A percentile compares a stretch with the other conserved stretches of the same genome.
Evolutionary conservation across 139 green algal genomes (phyloP).

Genomic region (Desmodesmus armatus): DNA sequence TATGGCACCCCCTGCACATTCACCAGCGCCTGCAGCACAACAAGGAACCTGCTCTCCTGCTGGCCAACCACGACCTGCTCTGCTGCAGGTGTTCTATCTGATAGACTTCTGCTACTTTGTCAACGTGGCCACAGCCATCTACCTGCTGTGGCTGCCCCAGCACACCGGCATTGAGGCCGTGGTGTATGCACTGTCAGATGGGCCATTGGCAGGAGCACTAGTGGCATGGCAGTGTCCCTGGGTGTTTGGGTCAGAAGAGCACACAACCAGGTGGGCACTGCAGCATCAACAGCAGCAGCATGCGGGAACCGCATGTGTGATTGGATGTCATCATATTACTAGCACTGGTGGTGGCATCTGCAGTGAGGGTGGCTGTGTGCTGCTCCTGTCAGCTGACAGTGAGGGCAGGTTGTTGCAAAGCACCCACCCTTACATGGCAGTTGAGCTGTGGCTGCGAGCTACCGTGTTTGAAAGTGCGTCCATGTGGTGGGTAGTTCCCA

Average conservation of each 20-base stretch:
- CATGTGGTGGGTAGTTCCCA: too few relatives aligned
- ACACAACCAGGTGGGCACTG: conserved; percentile 62
- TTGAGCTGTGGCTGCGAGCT: too few relatives aligned
- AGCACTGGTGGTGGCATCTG: too few relatives aligned
- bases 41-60: not conserved
- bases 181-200: conserved; percentile 70
- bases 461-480: too few relatives aligned
- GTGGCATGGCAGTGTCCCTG: conserved; percentile 74
- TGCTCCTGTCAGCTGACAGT: too few relatives aligned
- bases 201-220: conserved; percentile 66
- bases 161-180: conserved; percentile 42
- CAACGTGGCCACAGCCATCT: conserved; percentile 48
- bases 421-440: too few relatives aligned
- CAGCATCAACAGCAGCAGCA: conserved; percentile 4
- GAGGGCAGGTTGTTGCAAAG: too few relatives aligned
- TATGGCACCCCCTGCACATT: not conserved
- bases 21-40: not conserved
- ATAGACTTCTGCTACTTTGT: conserved; percentile 74
- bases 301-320: too few relatives aligned
- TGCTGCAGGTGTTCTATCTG: conserved; percentile 58
- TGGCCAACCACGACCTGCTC: not conserved
- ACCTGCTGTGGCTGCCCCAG: conserved; percentile 42
- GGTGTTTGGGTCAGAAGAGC: conserved; percentile 59
- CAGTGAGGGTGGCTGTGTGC: too few relatives aligned
- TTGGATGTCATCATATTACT: too few relatives aligned